These are phyloP conservation scores for Nakaseomyces delphensis DNA, from an alignment of 1,139 yeast genomes.

Conservation along the genomic window DNA sequence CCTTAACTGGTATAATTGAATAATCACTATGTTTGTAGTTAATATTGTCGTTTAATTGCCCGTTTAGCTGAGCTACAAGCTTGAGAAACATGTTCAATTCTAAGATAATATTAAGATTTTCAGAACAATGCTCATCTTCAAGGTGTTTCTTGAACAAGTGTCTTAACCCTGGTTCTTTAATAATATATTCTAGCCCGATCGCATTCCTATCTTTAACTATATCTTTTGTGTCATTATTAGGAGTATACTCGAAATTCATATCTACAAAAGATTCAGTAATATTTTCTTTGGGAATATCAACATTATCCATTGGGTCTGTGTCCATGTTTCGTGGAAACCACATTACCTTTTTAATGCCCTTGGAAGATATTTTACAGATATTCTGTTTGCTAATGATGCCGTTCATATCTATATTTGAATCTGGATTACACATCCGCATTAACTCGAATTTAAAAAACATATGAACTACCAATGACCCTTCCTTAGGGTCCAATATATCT, in stretches of 20 bases:
- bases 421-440: slow-evolving; percentile 25
- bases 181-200: slow-evolving; percentile 37
- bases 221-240: background rate
- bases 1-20: too few relatives aligned
- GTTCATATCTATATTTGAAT: background rate
- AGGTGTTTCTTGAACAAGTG: slow-evolving; percentile 59
- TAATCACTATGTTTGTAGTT: background rate
- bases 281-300: background rate
- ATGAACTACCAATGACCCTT: slow-evolving; percentile 55
- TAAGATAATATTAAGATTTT: slow-evolving; percentile 63
- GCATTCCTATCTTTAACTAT: background rate
- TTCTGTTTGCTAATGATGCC: background rate
- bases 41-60: slow-evolving; percentile 22
- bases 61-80: slow-evolving; percentile 34
- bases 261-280: background rate
- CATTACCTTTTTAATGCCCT: background rate
- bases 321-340: background rate
- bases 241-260: background rate
- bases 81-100: slow-evolving; percentile 43
- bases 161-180: slow-evolving; percentile 72
- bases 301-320: background rate
- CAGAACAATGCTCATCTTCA: slow-evolving; percentile 57
- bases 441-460: slow-evolving; percentile 45
- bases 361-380: background rate
- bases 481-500: slow-evolving; percentile 49